Evolutionary conservation across 495 filamentous ascomycete species (phyloP).

Genomic region (Cladorrhinum samala): DNA sequence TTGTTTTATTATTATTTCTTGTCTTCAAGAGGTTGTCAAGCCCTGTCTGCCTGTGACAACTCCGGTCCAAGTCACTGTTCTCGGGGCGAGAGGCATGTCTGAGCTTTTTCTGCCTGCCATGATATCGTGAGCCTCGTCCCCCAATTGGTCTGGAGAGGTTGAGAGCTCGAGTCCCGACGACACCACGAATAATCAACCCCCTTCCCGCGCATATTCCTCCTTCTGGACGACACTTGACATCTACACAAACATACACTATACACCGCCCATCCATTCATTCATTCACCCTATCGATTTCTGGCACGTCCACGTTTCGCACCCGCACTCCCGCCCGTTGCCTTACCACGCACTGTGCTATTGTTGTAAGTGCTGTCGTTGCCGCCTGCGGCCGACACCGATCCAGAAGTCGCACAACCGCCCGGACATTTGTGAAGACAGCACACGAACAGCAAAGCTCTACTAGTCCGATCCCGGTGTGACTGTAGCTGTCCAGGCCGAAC

Average conservation of each 20-base stretch:
- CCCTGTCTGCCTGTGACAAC: no score
- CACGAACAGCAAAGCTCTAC: conserved; percentile 10
- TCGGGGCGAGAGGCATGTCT: conserved; percentile 5
- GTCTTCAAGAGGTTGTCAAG: no score
- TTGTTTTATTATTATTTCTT: no score
- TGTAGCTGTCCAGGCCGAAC: conserved; percentile 14
- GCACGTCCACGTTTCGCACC: conserved; percentile 1
- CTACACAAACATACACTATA: no score
- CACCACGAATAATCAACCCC: conserved; percentile 2
- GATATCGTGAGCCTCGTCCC: conserved; percentile 27
- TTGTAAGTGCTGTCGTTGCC: no score
- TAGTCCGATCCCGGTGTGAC: conserved; percentile 18
- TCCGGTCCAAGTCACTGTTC: no score
- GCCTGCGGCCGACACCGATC: conserved; percentile 17
- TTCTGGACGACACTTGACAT: no score
- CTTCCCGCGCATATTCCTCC: no score
- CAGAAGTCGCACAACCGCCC: conserved; percentile 11
- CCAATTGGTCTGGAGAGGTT: conserved; percentile 25
- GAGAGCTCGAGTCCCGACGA: conserved; percentile 14
- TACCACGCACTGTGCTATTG: background rate
- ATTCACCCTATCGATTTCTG: background rate
- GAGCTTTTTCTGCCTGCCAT: conserved; percentile 22
- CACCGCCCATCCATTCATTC: background rate
- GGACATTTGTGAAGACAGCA: conserved; percentile 10
- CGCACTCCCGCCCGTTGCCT: no score